phyloP scores from a whole-genome alignment of 2,329 filamentous ascomycete genomes.

The Cladophialophora chaetospira region DNA sequence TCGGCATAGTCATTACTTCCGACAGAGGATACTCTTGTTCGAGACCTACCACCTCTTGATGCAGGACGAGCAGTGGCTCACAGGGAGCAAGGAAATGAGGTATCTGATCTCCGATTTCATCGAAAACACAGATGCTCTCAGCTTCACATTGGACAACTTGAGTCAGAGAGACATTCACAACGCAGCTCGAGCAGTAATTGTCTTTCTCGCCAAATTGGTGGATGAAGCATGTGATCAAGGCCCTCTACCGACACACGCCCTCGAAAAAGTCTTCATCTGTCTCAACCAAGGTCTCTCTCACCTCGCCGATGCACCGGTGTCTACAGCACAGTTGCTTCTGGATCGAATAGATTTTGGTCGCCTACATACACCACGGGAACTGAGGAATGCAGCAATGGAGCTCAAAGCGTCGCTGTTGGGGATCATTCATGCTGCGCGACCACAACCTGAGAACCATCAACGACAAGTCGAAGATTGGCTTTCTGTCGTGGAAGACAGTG shows the following conservation, averaged over 20 bases:
- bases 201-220: constrained; percentile 12
- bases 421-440: background rate
- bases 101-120: constrained; percentile 1
- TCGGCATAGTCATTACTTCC: constrained; percentile 14
- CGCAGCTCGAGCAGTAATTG: background rate
- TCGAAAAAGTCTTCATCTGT: constrained; percentile 15
- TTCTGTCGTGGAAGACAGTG: constrained; percentile 12
- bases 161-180: constrained; percentile 1
- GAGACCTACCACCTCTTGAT: constrained; percentile 12
- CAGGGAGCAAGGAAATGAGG: background rate
- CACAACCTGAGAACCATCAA: background rate
- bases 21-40: constrained; percentile 11
- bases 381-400: constrained; percentile 16
- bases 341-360: constrained; percentile 5
- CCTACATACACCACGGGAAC: constrained; percentile 10
- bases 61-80: background rate
- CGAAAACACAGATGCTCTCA: constrained; percentile 7
- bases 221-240: background rate
- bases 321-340: background rate
- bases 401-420: constrained; percentile 18
- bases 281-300: constrained; percentile 11
- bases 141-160: constrained; percentile 10
- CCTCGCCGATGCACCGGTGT: background rate
- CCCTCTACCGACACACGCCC: constrained; percentile 3
- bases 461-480: constrained; percentile 14